A percentile compares a stretch with the other conserved stretches of the same genome.
Conservation (phyloP, 805 yeast species). For the Pichia insulana region DNA sequence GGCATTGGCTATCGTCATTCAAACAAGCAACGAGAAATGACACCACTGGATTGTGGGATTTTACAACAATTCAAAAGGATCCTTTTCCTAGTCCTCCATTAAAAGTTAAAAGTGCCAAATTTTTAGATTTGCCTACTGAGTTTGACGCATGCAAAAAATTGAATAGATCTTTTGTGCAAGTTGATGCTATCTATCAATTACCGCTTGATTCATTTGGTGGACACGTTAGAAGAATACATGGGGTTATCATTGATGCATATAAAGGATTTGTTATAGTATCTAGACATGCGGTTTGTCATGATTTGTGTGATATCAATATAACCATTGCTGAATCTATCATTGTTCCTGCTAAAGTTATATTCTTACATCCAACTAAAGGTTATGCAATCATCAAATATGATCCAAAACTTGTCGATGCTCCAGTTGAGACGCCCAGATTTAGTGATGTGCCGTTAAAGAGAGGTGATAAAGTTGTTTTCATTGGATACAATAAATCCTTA, state of each 20-base stretch:
- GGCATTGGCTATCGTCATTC: slow-evolving; percentile 77
- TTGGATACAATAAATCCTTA: slow-evolving; percentile 68
- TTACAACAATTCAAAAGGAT: slow-evolving; percentile 43
- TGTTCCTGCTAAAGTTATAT: slow-evolving; percentile 71
- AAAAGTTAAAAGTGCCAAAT: slow-evolving; percentile 56
- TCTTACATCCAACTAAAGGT: slow-evolving; percentile 80
- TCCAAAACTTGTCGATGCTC: slow-evolving; percentile 63
- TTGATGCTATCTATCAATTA: slow-evolving; percentile 54
- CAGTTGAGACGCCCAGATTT: slow-evolving; percentile 59
- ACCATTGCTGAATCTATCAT: slow-evolving; percentile 81
- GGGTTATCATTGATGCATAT: slow-evolving; percentile 72
- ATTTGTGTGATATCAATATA: slow-evolving; percentile 62
- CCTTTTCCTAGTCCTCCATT: slow-evolving; percentile 49
- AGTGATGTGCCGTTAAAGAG: slow-evolving; percentile 48
- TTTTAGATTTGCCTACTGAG: slow-evolving; percentile 59
- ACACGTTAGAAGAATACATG: slow-evolving; percentile 55
- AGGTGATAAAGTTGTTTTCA: slow-evolving; percentile 69
- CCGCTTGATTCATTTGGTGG: slow-evolving; percentile 70
- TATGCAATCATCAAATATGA: slow-evolving; percentile 81
- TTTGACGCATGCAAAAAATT: slow-evolving; percentile 45
- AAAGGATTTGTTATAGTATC: slow-evolving; percentile 76
- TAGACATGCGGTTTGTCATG: slow-evolving; percentile 75
- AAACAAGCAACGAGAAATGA: slow-evolving; percentile 58
- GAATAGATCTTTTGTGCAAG: slow-evolving; percentile 63
- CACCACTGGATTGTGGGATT: slow-evolving; percentile 49